These are phyloP conservation scores for Effrenium voratum DNA, from an alignment of 73 alveolate genomes.

Conservation along the genomic window DNA sequence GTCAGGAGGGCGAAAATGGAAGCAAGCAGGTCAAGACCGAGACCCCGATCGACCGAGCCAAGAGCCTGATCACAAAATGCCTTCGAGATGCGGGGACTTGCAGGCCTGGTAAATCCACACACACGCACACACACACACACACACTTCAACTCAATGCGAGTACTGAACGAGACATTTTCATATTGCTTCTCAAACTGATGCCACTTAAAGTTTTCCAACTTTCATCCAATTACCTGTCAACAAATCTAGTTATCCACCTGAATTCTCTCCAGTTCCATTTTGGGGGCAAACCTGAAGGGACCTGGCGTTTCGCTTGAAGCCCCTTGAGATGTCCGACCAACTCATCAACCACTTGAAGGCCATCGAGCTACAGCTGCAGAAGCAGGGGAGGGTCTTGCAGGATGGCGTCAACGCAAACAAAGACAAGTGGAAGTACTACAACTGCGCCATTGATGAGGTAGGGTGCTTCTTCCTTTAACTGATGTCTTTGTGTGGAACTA, in stretches of 20 bases:
- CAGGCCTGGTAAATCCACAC: not conserved
- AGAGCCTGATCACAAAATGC: not conserved
- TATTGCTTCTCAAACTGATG: too few relatives aligned
- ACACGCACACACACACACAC: too few relatives aligned
- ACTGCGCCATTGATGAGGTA: not conserved
- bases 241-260: not conserved
- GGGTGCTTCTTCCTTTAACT: not conserved
- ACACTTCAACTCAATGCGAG: too few relatives aligned
- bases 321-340: not conserved
- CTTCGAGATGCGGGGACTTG: not conserved
- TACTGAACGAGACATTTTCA: too few relatives aligned
- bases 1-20: not conserved
- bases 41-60: not conserved
- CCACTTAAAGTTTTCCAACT: too few relatives aligned
- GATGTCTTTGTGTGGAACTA: not conserved
- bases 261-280: not conserved
- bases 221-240: not conserved
- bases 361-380: not conserved
- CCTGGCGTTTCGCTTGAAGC: constrained; percentile 34
- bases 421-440: not conserved
- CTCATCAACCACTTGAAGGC: constrained; percentile 35
- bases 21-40: not conserved
- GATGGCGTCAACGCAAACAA: not conserved
- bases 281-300: constrained; percentile 14
- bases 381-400: not conserved